Conservation (phyloP, 148 eudicot genomes). For the Silene latifolia region DNA sequence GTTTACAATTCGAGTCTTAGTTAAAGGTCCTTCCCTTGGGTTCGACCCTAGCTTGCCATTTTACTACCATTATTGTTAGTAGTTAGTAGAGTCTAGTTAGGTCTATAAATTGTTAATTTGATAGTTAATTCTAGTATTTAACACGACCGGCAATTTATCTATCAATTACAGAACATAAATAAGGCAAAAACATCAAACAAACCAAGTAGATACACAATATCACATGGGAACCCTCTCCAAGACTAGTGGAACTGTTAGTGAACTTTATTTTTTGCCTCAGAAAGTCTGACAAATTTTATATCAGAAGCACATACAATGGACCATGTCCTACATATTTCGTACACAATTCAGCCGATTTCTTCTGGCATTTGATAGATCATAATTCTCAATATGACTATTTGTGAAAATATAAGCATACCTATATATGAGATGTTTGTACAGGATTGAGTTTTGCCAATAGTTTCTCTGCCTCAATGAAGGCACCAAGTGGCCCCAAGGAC, state of each 20-base stretch:
- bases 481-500: constrained; percentile 77
- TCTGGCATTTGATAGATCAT: background rate
- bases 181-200: background rate
- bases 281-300: background rate
- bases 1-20: no score
- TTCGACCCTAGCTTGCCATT: no score
- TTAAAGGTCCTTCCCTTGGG: no score
- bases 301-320: background rate
- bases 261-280: background rate
- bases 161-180: background rate
- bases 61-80: no score
- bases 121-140: no score
- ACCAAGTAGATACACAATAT: background rate
- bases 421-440: constrained; percentile 6
- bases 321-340: constrained; percentile 2
- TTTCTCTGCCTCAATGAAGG: constrained; percentile 72
- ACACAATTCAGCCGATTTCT: background rate
- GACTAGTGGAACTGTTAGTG: background rate
- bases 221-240: background rate
- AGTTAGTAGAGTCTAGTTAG: no score
- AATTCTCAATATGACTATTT: background rate
- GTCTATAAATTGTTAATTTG: no score
- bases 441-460: constrained; percentile 79
- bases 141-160: no score
- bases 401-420: no score